Base-by-base conservation (phyloP, 139 green algal species). In the Yamagishiella unicocca region DNA sequence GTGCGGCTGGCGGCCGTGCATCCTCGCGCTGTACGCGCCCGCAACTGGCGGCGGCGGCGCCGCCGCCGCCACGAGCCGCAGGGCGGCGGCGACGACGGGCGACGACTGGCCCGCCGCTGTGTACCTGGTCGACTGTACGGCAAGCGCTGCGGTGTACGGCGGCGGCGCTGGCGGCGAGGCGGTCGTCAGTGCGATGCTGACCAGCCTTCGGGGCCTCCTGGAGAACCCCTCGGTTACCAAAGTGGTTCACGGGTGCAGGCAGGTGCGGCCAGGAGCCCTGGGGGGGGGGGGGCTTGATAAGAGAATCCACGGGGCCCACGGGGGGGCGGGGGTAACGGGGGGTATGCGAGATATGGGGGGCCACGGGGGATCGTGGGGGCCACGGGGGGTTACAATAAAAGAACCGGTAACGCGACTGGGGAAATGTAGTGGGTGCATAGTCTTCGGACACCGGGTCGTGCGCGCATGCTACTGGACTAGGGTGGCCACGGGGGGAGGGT, bases 201-300 rank as follows among this genome's bases (percentile, higher is more conserved):
- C 64, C 7, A 42, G n/a, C 24, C n/a, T 72, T 9, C 64, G 64
- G 31, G n/a, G n/a, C 7, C n/a, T 43, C 10, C 64, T 72, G 64
- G 64, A 72, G 64, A 24, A 40, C 10, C 9, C n/a, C 5, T 5
- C 17, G n/a, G n/a, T 72, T 6, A 24, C 31, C 64, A 72, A 72
- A n/a, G 64, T 72, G 64, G 64, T 72, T 29, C 31, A 43, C n/a
- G 64, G 64, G n/a, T 72, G 64, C 31, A n/a, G 42, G 64, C 64
- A 72, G 64, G 64, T 72, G 31, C 64, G 64, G 58, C 6, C 12
- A 12, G 50, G 17, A 17, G 50, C 50, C n/a, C n/a, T n/a, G n/a
- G n/a, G n/a, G n/a, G n/a, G n/a, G n/a, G n/a, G n/a, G n/a, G n/a
- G n/a, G n/a, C n/a, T n/a, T n/a, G n/a, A n/a, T n/a, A n/a, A n/a